phyloP scores from a whole-genome alignment of 192 early-diverging fungal genomes.

The Phycomyces blakesleeanus region DNA sequence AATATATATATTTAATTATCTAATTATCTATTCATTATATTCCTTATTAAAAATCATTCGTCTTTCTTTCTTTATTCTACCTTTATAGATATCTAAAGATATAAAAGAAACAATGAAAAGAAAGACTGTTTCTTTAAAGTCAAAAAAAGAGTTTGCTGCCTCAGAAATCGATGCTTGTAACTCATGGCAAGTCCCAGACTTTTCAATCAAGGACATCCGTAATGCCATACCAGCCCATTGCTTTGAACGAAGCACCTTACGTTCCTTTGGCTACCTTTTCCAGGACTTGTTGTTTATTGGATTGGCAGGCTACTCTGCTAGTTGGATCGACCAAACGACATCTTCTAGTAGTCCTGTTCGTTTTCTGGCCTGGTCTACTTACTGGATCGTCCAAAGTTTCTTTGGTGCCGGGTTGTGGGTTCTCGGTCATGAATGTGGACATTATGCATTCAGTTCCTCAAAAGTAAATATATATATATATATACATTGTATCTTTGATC shows the following conservation, averaged over 20 bases:
- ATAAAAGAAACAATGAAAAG: too few relatives aligned
- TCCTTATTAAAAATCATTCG: too few relatives aligned
- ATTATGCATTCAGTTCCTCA: slow-evolving; percentile 80
- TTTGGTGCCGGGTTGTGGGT: slow-evolving; percentile 90
- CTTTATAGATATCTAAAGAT: too few relatives aligned
- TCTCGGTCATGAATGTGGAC: slow-evolving; percentile 87
- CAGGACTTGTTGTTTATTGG: slow-evolving; percentile 75
- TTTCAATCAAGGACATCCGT: slow-evolving; percentile 89
- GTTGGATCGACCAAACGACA: slow-evolving; percentile 45
- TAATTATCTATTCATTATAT: too few relatives aligned
- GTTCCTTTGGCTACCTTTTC: slow-evolving; percentile 71
- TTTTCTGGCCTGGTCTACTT: slow-evolving; percentile 63
- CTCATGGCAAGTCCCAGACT: slow-evolving; percentile 57
- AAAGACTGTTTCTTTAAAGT: slow-evolving; percentile 30
- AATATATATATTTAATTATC: too few relatives aligned
- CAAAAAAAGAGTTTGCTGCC: too few relatives aligned
- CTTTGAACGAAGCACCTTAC: slow-evolving; percentile 77
- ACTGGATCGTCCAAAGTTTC: slow-evolving; percentile 81
- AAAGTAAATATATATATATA: slow-evolving; percentile 33
- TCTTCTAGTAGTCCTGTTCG: slow-evolving; percentile 39
- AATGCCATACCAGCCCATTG: slow-evolving; percentile 86
- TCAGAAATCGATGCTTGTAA: too few relatives aligned
- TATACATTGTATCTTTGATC: too few relatives aligned
- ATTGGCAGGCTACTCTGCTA: slow-evolving; percentile 45
- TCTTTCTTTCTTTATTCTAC: too few relatives aligned